Base-by-base conservation (phyloP, 2,329 filamentous ascomycete species). In the Lecanicillium sp. region DNA sequence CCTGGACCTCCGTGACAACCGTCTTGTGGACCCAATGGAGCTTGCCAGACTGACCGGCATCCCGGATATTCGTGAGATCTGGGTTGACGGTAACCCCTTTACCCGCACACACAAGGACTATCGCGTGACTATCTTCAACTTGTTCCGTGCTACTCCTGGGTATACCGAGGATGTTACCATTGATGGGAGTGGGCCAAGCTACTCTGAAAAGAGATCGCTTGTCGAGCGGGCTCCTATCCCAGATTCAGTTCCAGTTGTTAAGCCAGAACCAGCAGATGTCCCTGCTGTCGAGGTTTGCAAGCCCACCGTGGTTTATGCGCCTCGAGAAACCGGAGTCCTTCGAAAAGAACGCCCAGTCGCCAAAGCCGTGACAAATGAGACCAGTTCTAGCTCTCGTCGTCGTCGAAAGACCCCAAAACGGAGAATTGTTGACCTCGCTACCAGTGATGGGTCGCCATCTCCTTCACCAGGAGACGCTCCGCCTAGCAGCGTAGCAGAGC, bases 71-170 rank as follows among this genome's bases (percentile, higher is more conserved):
- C 80, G 81, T 43, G 90, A 96, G 58, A 81, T 98, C 22, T 98
- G 89, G 73, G 83, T 98, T 13, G 77, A 84, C 44, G 86, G 87
- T 16, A 98, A 98, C 52, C 86, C 89, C 0, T 95, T 96, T 52
- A 85, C 83, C 31, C 86, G 85, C 50, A 89, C 87, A 1, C 86
- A 95, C 56, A 73, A 81, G 43, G 80, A 83, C 50, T 94, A 95
- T 56, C 80, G 92, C 35, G 72, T 94, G 47, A 85, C 80, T 15
- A 94, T 96, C 45, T 95, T 98, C 77, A 98, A 96, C 52, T 71
- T 96, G 3, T 98, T 98, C 70, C 79, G 92, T 46, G 81, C 78
- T 43, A 88, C 86, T 0, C 86, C 90, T 9, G 92, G 92, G 5
- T 94, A 92, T 53, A 83, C 81, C 0, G 85, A 95, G 48, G 92